phyloP scores from a whole-genome alignment of 73 alveolate genomes.

The Paramecium octaurelia region DNA sequence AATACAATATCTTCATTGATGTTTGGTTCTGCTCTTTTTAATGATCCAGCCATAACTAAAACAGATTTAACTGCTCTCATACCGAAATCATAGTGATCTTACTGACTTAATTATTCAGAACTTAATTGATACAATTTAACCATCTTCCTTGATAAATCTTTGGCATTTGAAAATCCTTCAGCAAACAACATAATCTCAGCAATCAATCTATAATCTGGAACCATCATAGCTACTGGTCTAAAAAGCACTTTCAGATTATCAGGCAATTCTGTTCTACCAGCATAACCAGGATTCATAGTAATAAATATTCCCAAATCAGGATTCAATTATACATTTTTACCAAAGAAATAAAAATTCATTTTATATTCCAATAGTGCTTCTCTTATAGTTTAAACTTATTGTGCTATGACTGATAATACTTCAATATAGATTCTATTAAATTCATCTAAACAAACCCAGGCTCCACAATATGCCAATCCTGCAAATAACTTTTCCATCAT shows the following conservation, averaged over 20 bases:
- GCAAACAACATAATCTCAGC: constrained; percentile 96
- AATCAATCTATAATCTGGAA: constrained; percentile 94
- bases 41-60: constrained; percentile 93
- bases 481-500: constrained; percentile 88
- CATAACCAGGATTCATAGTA: constrained; percentile 99
- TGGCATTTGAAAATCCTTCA: constrained; percentile 94
- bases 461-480: constrained; percentile 89
- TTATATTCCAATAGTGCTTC: constrained; percentile 89
- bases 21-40: constrained; percentile 89
- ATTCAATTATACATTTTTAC: constrained; percentile 81
- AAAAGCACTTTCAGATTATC: constrained; percentile 93
- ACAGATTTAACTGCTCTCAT: constrained; percentile 99
- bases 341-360: constrained; percentile 88
- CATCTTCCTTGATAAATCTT: constrained; percentile 94
- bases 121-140: constrained; percentile 90
- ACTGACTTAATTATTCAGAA: constrained; percentile 87
- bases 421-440: constrained; percentile 96
- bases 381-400: constrained; percentile 92
- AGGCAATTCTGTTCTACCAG: constrained; percentile 99
- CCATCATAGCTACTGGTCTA: constrained; percentile 93
- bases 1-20: constrained; percentile 92
- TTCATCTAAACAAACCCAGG: constrained; percentile 99
- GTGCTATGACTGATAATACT: constrained; percentile 97
- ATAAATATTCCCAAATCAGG: constrained; percentile 96
- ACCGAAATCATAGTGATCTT: constrained; percentile 99